These are phyloP conservation scores for Fusarium armeniacum DNA, from an alignment of 2,329 filamentous ascomycete genomes.

Conservation along the genomic window DNA sequence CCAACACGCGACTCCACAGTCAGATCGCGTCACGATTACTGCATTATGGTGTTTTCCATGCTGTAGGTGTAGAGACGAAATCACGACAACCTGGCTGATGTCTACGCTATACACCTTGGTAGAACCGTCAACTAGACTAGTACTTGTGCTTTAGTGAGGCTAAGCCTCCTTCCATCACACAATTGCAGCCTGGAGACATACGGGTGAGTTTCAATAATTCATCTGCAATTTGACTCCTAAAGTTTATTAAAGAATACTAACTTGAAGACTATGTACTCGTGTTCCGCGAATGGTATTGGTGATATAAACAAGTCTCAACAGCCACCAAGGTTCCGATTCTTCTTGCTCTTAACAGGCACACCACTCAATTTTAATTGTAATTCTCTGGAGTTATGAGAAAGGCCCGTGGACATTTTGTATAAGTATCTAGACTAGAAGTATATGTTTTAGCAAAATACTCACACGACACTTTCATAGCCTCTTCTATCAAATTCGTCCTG, in stretches of 20 bases:
- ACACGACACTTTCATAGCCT: not conserved
- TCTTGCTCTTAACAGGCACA: too few species aligned
- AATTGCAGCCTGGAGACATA: not conserved
- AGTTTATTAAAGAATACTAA: too few species aligned
- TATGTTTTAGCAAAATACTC: not conserved
- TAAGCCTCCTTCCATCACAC: not conserved
- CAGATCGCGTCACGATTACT: constrained; percentile 2
- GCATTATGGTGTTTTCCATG: not conserved
- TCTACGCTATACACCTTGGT: not conserved
- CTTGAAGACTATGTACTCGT: too few species aligned
- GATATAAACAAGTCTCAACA: too few species aligned
- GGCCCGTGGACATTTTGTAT: not conserved
- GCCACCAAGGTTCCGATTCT: too few species aligned
- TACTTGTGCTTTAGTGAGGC: not conserved
- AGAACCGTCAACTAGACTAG: not conserved
- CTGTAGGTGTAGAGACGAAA: not conserved
- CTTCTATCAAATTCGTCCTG: not conserved
- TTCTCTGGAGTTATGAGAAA: not conserved
- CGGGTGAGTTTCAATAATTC: not conserved
- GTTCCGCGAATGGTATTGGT: too few species aligned
- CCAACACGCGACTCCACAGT: constrained; percentile 4
- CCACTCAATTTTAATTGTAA: too few species aligned
- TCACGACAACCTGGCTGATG: not conserved
- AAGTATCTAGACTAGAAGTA: not conserved
- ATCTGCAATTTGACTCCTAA: not conserved